Base-by-base conservation (phyloP, 1,139 yeast species). In the Sugiyamaella pinicola region DNA sequence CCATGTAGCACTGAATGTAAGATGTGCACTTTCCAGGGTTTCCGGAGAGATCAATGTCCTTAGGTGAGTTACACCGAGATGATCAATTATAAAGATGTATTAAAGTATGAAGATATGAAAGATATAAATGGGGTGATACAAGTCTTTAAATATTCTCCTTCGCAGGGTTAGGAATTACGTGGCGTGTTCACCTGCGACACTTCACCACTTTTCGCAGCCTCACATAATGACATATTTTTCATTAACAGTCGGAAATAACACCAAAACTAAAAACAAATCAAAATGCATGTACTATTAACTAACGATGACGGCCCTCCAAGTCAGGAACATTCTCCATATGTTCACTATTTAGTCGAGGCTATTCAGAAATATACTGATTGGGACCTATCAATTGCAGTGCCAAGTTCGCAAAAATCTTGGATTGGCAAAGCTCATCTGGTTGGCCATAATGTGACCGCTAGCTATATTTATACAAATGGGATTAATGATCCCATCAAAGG, bases 251-350 rank as follows among this genome's bases (percentile, higher is more conserved):
- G n/a, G n/a, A n/a, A n/a, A n/a, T n/a, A n/a, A n/a, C n/a, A n/a
- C n/a, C n/a, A n/a, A n/a, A n/a, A n/a, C n/a, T 41, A 7, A 15
- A 17, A 17, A 26, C 47, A 15, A 37, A n/a, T 19, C 9, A 53
- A 38, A 26, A 56, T 58, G 55, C 61, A 57, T 37, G 59, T 58
- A 9, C 54, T 68, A 55, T 69, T 91, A 51, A 90, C 96, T 21
- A 93, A 93, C 70, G 99, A 93, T 69, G 99, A 93, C 66, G 99
- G 99, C 24, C 98, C 98, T 0, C 84, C 95, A 61, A 83, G 86
- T 62, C 87, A 83, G 59, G 71, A 76, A 47, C 76, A 83, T n/a
- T 88, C 96, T 48, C 97, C 97, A 1, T 93, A 91, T 69, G 78
- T 93, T 59, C 85, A 87, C 65, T 85, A 82, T 61, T 77, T 93